A percentile compares a stretch with the other conserved stretches of the same genome.
These are phyloP conservation scores for Cyclospora cayetanensis DNA, from an alignment of 169 alveolate genomes.

Conservation along the genomic window DNA sequence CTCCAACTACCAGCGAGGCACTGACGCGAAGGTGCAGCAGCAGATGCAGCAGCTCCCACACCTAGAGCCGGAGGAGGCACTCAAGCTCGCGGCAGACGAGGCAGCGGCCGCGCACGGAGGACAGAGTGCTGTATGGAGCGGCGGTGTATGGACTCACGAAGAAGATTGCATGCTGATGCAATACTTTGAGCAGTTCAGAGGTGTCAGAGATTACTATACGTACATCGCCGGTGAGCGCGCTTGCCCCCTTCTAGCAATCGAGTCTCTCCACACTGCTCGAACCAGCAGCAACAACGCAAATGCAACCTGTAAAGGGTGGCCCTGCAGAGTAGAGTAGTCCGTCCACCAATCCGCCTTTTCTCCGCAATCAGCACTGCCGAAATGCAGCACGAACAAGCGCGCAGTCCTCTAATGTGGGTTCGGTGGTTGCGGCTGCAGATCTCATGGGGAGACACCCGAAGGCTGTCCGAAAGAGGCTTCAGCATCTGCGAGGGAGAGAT, in stretches of 20 bases:
- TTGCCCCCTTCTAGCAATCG: too few relatives aligned
- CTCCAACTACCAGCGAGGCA: constrained; percentile 56
- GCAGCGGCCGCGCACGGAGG: constrained; percentile 25
- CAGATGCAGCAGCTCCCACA: constrained; percentile 11
- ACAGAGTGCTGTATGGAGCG: neutral
- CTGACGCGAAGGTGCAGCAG: constrained; percentile 58
- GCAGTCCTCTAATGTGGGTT: too few relatives aligned
- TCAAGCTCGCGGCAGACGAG: constrained; percentile 22
- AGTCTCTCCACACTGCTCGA: too few relatives aligned
- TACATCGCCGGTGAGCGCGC: constrained; percentile 30
- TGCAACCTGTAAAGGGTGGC: too few relatives aligned
- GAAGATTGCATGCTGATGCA: constrained; percentile 48
- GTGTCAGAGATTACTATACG: constrained; percentile 31
- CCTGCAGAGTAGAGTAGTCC: too few relatives aligned
- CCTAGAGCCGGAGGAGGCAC: constrained; percentile 35
- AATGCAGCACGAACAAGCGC: too few relatives aligned
- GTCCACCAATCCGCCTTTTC: too few relatives aligned
- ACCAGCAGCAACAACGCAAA: constrained; percentile 31
- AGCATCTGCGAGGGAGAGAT: constrained; percentile 19
- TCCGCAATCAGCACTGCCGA: too few relatives aligned
- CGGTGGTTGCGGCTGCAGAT: constrained; percentile 9
- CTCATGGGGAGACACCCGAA: constrained; percentile 46
- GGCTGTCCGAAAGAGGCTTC: constrained; percentile 64
- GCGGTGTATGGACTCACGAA: constrained; percentile 16
- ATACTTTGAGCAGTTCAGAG: constrained; percentile 29